phyloP scores from a whole-genome alignment of 2,329 filamentous ascomycete genomes.

The Paecilomyces sp. region DNA sequence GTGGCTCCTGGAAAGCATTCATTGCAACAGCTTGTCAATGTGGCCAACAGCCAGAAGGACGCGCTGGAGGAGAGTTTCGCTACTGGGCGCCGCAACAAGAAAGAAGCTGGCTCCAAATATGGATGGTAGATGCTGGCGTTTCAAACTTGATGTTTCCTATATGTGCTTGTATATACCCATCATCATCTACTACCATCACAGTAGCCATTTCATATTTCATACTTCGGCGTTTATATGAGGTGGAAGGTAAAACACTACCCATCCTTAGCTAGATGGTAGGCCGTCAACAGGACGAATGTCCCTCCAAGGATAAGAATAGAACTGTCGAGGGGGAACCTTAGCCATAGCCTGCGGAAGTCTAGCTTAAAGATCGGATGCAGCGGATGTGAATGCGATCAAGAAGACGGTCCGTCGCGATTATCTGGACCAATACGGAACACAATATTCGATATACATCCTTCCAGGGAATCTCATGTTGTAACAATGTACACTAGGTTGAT shows the following conservation, averaged over 20 bases:
- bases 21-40: slow-evolving; percentile 77
- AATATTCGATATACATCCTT: background rate
- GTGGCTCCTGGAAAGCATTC: slow-evolving; percentile 86
- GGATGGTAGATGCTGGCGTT: slow-evolving; percentile 56
- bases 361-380: too few species aligned
- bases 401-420: background rate
- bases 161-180: background rate
- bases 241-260: background rate
- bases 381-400: too few species aligned
- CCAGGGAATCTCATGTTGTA: background rate
- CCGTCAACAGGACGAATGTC: background rate
- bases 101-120: slow-evolving; percentile 74
- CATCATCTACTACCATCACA: background rate
- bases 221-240: background rate
- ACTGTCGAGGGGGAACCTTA: background rate
- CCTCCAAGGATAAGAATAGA: background rate
- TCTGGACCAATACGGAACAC: background rate
- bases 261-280: background rate
- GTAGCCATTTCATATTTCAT: background rate
- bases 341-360: background rate
- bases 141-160: background rate
- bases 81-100: slow-evolving; percentile 67
- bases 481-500: background rate
- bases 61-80: slow-evolving; percentile 91
- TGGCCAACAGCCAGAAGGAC: slow-evolving; percentile 73